Evolutionary conservation across 768 basidiomycete genomes (phyloP).

Genomic region (Rhizopogon vulgaris): DNA sequence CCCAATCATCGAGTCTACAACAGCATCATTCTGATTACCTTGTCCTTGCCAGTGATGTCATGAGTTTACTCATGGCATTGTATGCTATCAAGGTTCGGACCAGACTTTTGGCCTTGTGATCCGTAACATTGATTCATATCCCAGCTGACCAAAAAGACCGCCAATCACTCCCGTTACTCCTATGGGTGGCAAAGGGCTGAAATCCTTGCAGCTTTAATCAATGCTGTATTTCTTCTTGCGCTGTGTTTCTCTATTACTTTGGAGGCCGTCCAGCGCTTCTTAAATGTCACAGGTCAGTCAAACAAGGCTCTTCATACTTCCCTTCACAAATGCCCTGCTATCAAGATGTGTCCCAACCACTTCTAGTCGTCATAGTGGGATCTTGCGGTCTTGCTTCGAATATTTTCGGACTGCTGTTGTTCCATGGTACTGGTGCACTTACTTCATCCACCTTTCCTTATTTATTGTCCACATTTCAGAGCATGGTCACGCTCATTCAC

Average conservation of each 20-base stretch:
- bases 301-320: neutral
- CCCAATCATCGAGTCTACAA: neutral
- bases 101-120: neutral
- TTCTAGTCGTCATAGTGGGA: constrained; percentile 86
- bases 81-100: constrained; percentile 80
- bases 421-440: constrained; percentile 64
- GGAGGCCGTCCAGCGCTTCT: constrained; percentile 89
- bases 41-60: constrained; percentile 68
- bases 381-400: constrained; percentile 86
- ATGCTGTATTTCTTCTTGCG: constrained; percentile 94
- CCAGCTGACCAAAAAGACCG: constrained; percentile 59
- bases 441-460: constrained; percentile 3
- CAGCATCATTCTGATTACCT: constrained; percentile 7
- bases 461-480: constrained; percentile 7
- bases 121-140: constrained; percentile 1
- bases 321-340: neutral
- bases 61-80: constrained; percentile 91
- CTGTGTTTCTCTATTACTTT: constrained; percentile 93
- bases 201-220: constrained; percentile 89
- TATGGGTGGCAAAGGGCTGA: constrained; percentile 99
- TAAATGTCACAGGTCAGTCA: constrained; percentile 64
- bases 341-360: constrained; percentile 83
- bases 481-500: constrained; percentile 62
- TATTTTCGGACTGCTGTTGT: constrained; percentile 86
- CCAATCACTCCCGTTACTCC: constrained; percentile 73